These are phyloP conservation scores for Umbellularia californica DNA, from an alignment of 164 flowering plant species.

Conservation along the genomic window DNA sequence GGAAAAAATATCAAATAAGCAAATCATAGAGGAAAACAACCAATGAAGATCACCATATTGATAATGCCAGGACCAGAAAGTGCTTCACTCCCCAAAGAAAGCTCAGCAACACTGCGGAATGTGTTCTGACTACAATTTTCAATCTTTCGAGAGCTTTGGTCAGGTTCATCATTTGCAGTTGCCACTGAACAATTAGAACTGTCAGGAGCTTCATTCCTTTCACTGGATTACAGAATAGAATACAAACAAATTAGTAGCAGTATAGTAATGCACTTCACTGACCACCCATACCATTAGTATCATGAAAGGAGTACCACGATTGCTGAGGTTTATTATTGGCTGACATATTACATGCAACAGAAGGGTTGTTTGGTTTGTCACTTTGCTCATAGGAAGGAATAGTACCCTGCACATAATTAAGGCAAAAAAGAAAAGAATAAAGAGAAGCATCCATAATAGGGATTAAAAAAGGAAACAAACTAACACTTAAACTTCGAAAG, in stretches of 20 bases:
- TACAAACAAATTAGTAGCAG: slow-evolving; percentile 7
- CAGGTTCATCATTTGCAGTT: slow-evolving; percentile 25
- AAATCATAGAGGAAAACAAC: neutral
- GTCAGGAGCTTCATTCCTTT: slow-evolving; percentile 9
- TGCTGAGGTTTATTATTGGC: slow-evolving; percentile 26
- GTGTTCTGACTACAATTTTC: slow-evolving; percentile 46
- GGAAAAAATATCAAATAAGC: neutral
- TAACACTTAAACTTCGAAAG: too few species aligned
- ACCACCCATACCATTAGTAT: neutral
- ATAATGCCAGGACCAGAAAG: slow-evolving; percentile 30
- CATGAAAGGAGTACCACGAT: slow-evolving; percentile 33
- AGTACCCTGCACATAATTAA: slow-evolving; percentile 32
- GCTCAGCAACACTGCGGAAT: slow-evolving; percentile 66
- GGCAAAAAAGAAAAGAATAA: neutral
- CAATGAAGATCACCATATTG: slow-evolving; percentile 62
- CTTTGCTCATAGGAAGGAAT: slow-evolving; percentile 22
- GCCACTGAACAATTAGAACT: slow-evolving; percentile 25
- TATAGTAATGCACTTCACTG: neutral
- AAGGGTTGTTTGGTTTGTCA: slow-evolving; percentile 23
- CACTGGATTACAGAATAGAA: slow-evolving; percentile 2
- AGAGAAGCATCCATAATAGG: too few species aligned
- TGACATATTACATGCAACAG: slow-evolving; percentile 28
- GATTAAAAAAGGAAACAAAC: too few species aligned
- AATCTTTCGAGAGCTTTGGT: slow-evolving; percentile 27
- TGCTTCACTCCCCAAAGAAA: slow-evolving; percentile 47